These are phyloP conservation scores for Fusarium sp. DNA, from an alignment of 2,329 filamentous ascomycete species.

Conservation along the genomic window DNA sequence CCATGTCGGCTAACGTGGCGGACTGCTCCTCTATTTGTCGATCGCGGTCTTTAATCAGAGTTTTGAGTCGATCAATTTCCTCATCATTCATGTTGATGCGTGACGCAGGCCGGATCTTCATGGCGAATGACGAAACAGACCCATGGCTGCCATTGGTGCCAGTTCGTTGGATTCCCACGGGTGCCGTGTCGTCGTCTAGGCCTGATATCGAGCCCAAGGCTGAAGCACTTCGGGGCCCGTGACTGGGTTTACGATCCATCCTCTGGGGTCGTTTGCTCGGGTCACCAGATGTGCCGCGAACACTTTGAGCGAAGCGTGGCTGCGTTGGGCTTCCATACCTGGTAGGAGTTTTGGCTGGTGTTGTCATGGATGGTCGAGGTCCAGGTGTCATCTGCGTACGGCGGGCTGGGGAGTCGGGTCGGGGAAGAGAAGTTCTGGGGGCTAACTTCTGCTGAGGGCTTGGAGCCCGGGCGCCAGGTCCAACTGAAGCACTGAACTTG, in stretches of 20 bases:
- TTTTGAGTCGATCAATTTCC: conserved; percentile 79
- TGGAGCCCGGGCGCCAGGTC: conserved; percentile 74
- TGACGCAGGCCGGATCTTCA: conserved; percentile 66
- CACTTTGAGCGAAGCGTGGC: conserved; percentile 71
- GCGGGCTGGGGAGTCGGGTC: conserved; percentile 87
- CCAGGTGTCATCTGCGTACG: conserved; percentile 74
- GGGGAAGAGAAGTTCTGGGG: conserved; percentile 81
- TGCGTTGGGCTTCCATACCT: conserved; percentile 62
- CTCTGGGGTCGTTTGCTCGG: conserved; percentile 68
- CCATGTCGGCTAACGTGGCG: conserved; percentile 87
- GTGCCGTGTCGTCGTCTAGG: conserved; percentile 70
- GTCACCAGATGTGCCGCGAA: conserved; percentile 72
- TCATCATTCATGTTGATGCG: conserved; percentile 71
- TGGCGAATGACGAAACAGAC: conserved; percentile 67
- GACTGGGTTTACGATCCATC: conserved; percentile 64
- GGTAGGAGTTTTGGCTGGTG: conserved; percentile 58
- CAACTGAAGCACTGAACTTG: conserved; percentile 91
- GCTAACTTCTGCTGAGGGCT: conserved; percentile 78
- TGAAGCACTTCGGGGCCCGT: conserved; percentile 70
- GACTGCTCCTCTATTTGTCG: conserved; percentile 91
- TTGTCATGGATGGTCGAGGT: conserved; percentile 67
- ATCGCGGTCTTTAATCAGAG: conserved; percentile 85
- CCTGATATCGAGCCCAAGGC: conserved; percentile 66
- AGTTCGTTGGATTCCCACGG: conserved; percentile 64
- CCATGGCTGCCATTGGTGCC: conserved; percentile 68